Evolutionary conservation across 768 basidiomycete species (phyloP), one percentile per base, ranked within the genome.

Genomic region (Pulveroboletus ravenelii): DNA sequence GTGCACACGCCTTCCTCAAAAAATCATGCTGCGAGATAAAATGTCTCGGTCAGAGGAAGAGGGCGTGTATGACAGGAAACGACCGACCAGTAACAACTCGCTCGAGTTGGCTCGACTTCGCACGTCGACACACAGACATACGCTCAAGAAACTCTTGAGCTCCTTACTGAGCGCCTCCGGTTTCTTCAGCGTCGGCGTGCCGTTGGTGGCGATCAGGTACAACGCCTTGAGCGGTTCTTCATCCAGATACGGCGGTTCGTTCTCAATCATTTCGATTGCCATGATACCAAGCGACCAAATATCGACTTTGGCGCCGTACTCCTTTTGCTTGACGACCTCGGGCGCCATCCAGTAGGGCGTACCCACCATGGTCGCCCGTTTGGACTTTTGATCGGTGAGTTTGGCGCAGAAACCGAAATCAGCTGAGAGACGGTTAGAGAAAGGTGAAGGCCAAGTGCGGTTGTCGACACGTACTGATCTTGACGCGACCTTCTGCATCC

Each of bases 291-390:
- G 79, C 12, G 90, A 93, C 93, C 93, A 96, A 45, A 96, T 92
- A 61, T 95, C 93, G 18, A 95, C 93, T 69, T 95, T 95, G 23
- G 92, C 90, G 41, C 93, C 93, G 62, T 96, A 96, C 69, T 93
- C 92, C 70, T 95, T 94, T 67, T 93, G 89, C 72, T 93, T 94
- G 61, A 96, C 93, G 46, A 96, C 92, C 68, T 96, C 93, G n/a
- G 93, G 93, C 3, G 93, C 93, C 93, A 96, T 96, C 93, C 93
- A 95, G 70, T 95, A 95, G 1, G 93, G 93, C 10, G 93, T 95
- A 31, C 93, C 93, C 5, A 96, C 93, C 93, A 95, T 95, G n/a
- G 93, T 95, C 29, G 93, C 93, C 46, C 93, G 88, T 70, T 95
- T 95, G 37, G 89, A 93, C 68, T 95, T 96, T 71, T 95, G 90